phyloP scores from a whole-genome alignment of 2,329 filamentous ascomycete genomes.

The Incumbomyces lentus region DNA sequence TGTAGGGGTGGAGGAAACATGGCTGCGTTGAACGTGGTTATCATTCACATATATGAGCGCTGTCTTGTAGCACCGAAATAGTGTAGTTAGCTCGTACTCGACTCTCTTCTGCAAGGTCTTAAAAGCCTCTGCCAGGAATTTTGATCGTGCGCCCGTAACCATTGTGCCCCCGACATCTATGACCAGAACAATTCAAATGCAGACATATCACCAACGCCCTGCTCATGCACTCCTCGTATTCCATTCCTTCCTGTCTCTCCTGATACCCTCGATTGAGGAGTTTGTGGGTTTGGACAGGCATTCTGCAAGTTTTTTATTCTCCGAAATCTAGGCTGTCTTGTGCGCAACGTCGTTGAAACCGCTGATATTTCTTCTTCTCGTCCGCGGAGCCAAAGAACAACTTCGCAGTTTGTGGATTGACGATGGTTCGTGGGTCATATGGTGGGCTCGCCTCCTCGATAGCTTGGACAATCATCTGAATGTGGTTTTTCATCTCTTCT shows the following conservation, averaged over 20 bases:
- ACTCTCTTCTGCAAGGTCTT: too few relatives aligned
- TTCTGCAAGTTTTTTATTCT: neutral
- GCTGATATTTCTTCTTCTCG: slow-evolving; percentile 74
- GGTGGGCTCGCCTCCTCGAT: slow-evolving; percentile 82
- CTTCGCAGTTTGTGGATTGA: slow-evolving; percentile 75
- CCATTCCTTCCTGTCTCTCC: too few relatives aligned
- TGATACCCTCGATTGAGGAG: too few relatives aligned
- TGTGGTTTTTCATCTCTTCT: slow-evolving; percentile 72
- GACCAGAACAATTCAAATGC: neutral
- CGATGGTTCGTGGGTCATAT: slow-evolving; percentile 80
- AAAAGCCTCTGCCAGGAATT: too few relatives aligned
- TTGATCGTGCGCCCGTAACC: too few relatives aligned
- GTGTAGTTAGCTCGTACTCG: too few relatives aligned
- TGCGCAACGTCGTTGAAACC: slow-evolving; percentile 44
- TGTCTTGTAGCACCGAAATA: too few relatives aligned
- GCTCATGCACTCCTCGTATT: slow-evolving; percentile 1
- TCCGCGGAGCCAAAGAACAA: slow-evolving; percentile 75
- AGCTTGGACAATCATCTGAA: slow-evolving; percentile 69
- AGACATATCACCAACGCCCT: neutral
- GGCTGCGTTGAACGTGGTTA: too few relatives aligned
- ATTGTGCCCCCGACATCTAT: too few relatives aligned
- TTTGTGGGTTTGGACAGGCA: too few relatives aligned
- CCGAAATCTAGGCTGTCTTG: slow-evolving; percentile 10
- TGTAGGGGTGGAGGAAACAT: too few relatives aligned
- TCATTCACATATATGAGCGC: too few relatives aligned